A percentile compares a stretch with the other conserved stretches of the same genome.
Evolutionary conservation across 345 rosid genomes (phyloP).

Genomic region (Crucihimalaya himalaica): DNA sequence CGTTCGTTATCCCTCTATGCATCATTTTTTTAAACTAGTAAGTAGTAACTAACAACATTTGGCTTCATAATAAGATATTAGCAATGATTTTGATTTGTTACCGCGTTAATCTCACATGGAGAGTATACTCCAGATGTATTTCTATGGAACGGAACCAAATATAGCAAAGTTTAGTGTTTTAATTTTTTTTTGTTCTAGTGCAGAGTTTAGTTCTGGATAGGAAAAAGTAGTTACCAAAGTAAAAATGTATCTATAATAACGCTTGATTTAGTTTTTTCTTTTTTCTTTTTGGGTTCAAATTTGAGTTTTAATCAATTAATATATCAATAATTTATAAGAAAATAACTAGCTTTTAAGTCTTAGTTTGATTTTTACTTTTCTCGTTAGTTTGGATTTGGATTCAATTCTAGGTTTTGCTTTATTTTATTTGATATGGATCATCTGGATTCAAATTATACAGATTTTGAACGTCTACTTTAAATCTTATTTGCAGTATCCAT

Average conservation of each 20-base stretch:
- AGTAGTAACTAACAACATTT: background rate
- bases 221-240: background rate
- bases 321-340: background rate
- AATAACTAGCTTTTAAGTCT: background rate
- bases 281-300: background rate
- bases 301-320: background rate
- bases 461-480: too few species aligned
- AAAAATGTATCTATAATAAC: background rate
- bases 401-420: background rate
- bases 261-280: too few species aligned
- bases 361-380: background rate
- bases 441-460: background rate
- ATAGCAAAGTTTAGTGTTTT: background rate
- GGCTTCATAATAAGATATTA: slow-evolving; percentile 13
- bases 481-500: slow-evolving; percentile 1
- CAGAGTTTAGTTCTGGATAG: background rate
- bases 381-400: too few species aligned
- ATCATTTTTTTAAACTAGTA: background rate
- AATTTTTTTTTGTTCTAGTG: background rate
- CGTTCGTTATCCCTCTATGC: slow-evolving; percentile 22
- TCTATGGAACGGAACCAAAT: background rate
- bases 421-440: background rate
- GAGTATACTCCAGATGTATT: slow-evolving; percentile 12
- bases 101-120: slow-evolving; percentile 19
- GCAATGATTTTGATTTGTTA: slow-evolving; percentile 22